Conservation (phyloP, 2,329 filamentous ascomycete species). For the Aspergillus sergii region DNA sequence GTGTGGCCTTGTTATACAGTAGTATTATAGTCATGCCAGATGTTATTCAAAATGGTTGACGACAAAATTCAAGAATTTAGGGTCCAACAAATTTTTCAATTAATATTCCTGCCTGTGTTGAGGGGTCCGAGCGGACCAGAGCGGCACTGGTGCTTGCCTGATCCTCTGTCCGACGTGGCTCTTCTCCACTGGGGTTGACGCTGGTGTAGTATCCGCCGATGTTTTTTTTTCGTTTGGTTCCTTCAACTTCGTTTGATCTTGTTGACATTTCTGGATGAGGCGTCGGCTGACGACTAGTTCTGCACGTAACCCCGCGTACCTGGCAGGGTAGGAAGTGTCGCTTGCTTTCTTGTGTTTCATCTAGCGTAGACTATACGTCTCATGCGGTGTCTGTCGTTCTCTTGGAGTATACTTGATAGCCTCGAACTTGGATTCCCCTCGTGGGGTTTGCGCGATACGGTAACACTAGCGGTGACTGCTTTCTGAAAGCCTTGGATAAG, state of each 20-base stretch:
- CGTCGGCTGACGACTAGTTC: not conserved
- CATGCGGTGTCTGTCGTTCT: not conserved
- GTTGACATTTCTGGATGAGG: not conserved
- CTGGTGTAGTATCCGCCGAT: not conserved
- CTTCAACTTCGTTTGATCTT: not conserved
- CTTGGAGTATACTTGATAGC: not conserved
- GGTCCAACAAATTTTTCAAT: not conserved
- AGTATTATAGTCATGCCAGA: not conserved
- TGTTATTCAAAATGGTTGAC: not conserved
- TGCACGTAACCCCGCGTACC: not conserved
- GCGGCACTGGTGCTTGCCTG: not conserved
- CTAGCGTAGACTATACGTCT: not conserved
- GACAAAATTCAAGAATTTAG: not conserved
- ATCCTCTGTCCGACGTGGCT: not conserved
- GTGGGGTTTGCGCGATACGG: not conserved
- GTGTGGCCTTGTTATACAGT: conserved; percentile 1
- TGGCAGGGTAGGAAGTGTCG: not conserved
- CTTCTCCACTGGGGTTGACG: not conserved
- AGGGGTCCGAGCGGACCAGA: not conserved
- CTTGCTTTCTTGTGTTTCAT: not conserved
- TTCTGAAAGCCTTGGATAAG: not conserved
- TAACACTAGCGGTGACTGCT: not conserved
- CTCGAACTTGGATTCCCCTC: not conserved
- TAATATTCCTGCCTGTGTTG: not conserved
- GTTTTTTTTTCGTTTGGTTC: not conserved